Evolutionary conservation across 164 flowering plant species (phyloP), one percentile per base, ranked within the genome.

Genomic region (Santalum album): DNA sequence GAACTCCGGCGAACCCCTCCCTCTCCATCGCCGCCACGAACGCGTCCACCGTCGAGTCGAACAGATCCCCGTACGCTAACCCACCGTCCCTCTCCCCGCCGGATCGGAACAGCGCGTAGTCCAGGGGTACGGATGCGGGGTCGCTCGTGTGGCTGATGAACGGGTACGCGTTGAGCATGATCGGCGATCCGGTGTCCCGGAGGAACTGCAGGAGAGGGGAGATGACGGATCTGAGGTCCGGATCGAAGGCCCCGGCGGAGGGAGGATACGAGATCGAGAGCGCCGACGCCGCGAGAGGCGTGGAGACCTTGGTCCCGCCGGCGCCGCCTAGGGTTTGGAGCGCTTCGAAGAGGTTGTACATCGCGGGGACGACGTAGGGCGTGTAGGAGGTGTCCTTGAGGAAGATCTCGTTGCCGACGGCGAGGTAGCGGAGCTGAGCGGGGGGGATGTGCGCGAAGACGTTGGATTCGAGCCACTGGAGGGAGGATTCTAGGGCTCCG

Each of bases 331-430:
- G n/a, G 51, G 26, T 0, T 0, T 26, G 11, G 5, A 49, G 25
- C 18, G 51, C 51, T 3, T 26, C 18, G 10, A 6, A 27, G 27
- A 49, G 0, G 27, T 49, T 22, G 5, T 14, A 27, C 51, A 49
- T 49, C 18, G 51, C 51, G 16, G 27, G 51, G 27, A 49, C 27
- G 27, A 49, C 26, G n/a, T n/a, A n/a, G 51, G 25, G 3, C 3
- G 25, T 22, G 27, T 26, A 4, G n/a, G 22, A n/a, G 51, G 16
- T 0, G 16, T 23, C 27, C 27, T 27, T 12, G 51, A 27, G 27
- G n/a, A 5, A 12, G 27, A 49, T 17, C 51, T 49, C 51, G 51
- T 49, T 49, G 26, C 51, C 51, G 16, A 49, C 51, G 17, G 51
- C 51, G 26, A 49, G 11, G 51, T 23, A 23, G 18, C 23, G 15